phyloP scores from a whole-genome alignment of 176 grass and related monocot species.

The Avena eriantha region DNA sequence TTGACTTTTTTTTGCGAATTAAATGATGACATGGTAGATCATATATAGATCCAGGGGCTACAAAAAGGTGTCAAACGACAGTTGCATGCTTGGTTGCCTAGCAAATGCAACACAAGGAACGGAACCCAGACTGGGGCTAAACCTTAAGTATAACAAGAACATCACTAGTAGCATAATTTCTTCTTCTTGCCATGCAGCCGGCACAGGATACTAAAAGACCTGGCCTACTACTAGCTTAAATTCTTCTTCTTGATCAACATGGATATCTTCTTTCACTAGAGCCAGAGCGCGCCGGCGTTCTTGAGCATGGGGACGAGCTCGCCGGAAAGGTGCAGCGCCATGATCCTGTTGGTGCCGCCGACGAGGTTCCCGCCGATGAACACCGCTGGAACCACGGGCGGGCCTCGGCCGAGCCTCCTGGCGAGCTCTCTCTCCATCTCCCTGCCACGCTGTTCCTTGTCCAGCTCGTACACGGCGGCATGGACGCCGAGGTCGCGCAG shows the following conservation, averaged over 20 bases:
- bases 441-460: conserved; percentile 54
- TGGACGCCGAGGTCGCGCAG: conserved; percentile 57
- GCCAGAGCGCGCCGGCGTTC: conserved; percentile 60
- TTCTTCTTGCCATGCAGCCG: conserved; percentile 20
- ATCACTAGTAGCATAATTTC: neutral
- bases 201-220: conserved; percentile 38
- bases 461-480: conserved; percentile 61
- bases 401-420: conserved; percentile 43
- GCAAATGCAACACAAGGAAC: neutral
- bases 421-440: conserved; percentile 68
- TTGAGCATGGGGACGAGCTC: conserved; percentile 63
- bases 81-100: neutral
- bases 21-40: neutral
- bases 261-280: conserved; percentile 4
- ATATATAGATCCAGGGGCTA: neutral
- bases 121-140: neutral
- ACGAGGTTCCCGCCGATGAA: conserved; percentile 60
- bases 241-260: neutral
- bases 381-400: conserved; percentile 41
- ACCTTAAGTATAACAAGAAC: neutral
- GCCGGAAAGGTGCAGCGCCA: conserved; percentile 62
- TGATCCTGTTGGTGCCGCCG: conserved; percentile 53
- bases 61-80: neutral
- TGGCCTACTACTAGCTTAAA: neutral
- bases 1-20: too few species aligned